Evolutionary conservation across 768 basidiomycete species (phyloP).

Genomic region (Asterophora parasitica): DNA sequence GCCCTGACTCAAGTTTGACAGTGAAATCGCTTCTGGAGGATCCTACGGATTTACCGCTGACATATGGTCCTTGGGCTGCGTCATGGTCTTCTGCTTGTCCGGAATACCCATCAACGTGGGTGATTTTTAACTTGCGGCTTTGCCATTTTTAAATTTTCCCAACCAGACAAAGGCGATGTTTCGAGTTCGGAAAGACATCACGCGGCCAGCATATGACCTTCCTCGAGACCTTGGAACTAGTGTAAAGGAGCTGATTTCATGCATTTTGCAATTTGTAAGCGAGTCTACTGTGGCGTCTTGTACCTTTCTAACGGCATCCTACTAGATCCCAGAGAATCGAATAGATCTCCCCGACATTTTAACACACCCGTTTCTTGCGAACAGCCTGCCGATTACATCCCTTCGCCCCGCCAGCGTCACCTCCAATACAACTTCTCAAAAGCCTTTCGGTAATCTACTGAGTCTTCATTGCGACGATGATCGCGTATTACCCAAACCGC

Average conservation of each 20-base stretch:
- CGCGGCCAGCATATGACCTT: conserved; percentile 18
- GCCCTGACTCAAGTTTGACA: conserved; percentile 15
- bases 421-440: background rate
- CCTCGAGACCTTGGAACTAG: conserved; percentile 22
- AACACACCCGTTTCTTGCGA: conserved; percentile 13
- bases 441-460: background rate
- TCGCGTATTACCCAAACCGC: background rate
- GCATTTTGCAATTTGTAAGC: conserved; percentile 26
- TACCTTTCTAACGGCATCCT: background rate
- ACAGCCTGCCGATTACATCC: conserved; percentile 3
- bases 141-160: background rate
- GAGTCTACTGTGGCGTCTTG: background rate
- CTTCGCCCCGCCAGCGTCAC: conserved; percentile 4
- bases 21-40: conserved; percentile 33
- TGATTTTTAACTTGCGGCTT: conserved; percentile 1
- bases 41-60: conserved; percentile 35
- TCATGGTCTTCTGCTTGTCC: conserved; percentile 32
- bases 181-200: conserved; percentile 20
- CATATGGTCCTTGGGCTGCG: conserved; percentile 44
- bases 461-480: background rate
- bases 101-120: conserved; percentile 32
- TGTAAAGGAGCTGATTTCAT: conserved; percentile 22
- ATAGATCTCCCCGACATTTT: conserved; percentile 11
- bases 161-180: conserved; percentile 17
- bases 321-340: conserved; percentile 17